Evolutionary conservation across 2,329 filamentous ascomycete species (phyloP), one percentile per base, ranked within the genome.

Genomic region (Lachnum nothofagi): DNA sequence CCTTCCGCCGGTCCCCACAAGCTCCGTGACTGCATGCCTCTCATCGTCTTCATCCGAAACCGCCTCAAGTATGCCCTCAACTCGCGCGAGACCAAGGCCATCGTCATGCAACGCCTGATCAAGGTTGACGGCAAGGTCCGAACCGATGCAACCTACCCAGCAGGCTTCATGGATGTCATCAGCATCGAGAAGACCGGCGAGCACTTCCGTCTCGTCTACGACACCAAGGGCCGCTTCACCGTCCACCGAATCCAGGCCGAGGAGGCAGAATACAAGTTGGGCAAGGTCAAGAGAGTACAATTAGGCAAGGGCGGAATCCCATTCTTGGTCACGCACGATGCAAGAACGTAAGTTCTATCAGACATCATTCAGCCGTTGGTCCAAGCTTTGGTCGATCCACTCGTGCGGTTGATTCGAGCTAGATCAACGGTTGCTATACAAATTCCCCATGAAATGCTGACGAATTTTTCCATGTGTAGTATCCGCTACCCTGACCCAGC

Each of bases 261-360:
- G 82, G 93, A 98, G 88, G 91, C 91, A 67, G 85, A 93, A 81
- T 98, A 96, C 88, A 98, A 98, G 87, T 83, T 98, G 68, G 91
- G 91, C 82, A 98, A 97, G 84, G 93, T 98, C 80, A 96, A 96
- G 88, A 87, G 91, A 70, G 93, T 98, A 59, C 93, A 98, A 82
- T 84, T 98, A 68, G 93, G 93, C 82, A 91, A 90, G 78, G 94
- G 93, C 78, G 93, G 91, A 81, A 95, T 98, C 85, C 93, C 93
- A 94, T 98, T 95, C 91, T 96, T 97, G 90, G 93, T 98, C 88
- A 98, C 93, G 91, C 93, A 98, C 88, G 93, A 98, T 93, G 93
- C 93, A 79, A 87, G 93, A 90, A 98, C 93, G 91, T 98, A 82
- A 95, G 91, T 97, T 86, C 82, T 86, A 78, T 83, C 78, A 82